These are phyloP conservation scores for Penicillium turbatum DNA, from an alignment of 495 filamentous ascomycete genomes.

Conservation along the genomic window DNA sequence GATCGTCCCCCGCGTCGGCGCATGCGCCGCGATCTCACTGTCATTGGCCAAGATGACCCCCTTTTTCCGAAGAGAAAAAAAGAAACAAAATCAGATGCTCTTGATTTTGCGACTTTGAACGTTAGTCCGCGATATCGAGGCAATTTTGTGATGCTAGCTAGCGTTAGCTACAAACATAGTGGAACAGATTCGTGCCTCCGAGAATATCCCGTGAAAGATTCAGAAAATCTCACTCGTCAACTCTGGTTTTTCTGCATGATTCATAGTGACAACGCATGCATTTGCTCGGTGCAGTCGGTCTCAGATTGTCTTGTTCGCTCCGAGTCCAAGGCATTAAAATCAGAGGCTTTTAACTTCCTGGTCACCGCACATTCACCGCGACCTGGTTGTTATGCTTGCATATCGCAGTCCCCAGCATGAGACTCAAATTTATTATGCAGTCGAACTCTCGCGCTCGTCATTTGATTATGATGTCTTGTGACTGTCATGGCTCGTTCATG, in stretches of 20 bases:
- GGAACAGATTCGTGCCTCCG: no score
- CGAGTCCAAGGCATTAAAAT: not conserved
- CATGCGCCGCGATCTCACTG: slow-evolving; percentile 1
- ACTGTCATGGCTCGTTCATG: not conserved
- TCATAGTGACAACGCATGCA: not conserved
- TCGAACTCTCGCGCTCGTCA: not conserved
- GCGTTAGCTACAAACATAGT: not conserved
- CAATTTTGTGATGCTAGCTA: not conserved
- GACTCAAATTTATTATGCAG: not conserved
- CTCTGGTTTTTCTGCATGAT: no score
- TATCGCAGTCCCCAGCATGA: not conserved
- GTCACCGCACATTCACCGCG: not conserved
- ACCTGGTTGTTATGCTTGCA: not conserved
- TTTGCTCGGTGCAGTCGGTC: not conserved
- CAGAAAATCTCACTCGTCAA: not conserved
- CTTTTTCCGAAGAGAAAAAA: not conserved
- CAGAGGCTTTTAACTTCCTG: not conserved
- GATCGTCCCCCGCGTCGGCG: slow-evolving; percentile 7
- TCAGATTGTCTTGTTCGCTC: no score
- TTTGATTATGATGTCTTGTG: not conserved
- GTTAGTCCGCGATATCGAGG: not conserved
- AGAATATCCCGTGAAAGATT: not conserved
- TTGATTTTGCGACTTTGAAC: not conserved
- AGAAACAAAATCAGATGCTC: slow-evolving; percentile 1
- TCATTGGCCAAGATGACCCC: not conserved